Evolutionary conservation across 2,329 filamentous ascomycete genomes (phyloP), one percentile per base, ranked within the genome.

Genomic region (Fonsecaea pedrosoi): DNA sequence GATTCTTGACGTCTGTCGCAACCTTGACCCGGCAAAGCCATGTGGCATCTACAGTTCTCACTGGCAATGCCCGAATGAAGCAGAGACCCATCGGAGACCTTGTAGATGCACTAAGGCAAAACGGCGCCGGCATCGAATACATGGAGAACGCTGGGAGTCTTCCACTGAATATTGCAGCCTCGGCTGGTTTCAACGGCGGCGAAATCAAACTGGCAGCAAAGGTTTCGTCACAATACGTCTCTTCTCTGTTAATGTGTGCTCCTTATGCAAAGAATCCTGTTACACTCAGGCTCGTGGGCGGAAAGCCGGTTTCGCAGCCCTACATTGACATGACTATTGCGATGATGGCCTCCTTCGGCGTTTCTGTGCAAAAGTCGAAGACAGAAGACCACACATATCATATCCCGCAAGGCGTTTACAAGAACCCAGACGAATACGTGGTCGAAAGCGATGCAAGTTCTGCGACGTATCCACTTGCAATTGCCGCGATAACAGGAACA

Each of bases 301-400:
- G 94, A 63, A 98, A 97, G 78, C 94, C 95, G 53, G 97, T 99
- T 71, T 98, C 94, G 1, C 94, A 98, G 77, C 89, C 90, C 1
- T 99, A 99, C 78, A 98, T 99, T 74, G 93, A 99, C 77, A 98
- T 99, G 94, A 99, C 95, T 1, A 93, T 96, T 61, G 87, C 93
- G 15, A 99, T 99, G 94, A 99, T 99, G 95, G 86, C 86, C 62
- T 86, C 91, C 2, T 99, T 99, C 75, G 95, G 95, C 58, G 87
- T 99, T 48, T 78, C 88, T 45, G 95, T 97, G 12, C 84, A 88
- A 69, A 88, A 87, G 73, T 96, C 94, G 8, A 79, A 86, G 37
- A 90, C 87, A 2, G 93, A 97, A 74, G 86, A 90, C 54, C 90
- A 98, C 76, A 97, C 94, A 4, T 99, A 99, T 79, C 90, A 96